These are phyloP conservation scores for Hypoxylon sp. DNA, from an alignment of 2,329 filamentous ascomycete species.

Conservation along the genomic window DNA sequence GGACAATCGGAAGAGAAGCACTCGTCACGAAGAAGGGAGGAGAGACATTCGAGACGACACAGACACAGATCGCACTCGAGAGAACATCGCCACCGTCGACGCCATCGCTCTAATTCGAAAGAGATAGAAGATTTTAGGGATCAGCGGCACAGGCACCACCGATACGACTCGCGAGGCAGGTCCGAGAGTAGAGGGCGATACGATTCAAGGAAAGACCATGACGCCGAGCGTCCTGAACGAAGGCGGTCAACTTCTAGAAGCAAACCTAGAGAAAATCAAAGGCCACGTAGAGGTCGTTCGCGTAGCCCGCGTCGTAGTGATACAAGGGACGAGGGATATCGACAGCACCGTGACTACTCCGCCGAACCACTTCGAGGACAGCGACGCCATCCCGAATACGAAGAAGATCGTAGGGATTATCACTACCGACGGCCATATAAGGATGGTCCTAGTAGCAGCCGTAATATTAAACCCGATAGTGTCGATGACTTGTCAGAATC, in stretches of 20 bases:
- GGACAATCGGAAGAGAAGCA: conserved; percentile 66
- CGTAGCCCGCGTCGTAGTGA: conserved; percentile 53
- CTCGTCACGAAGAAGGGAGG: conserved; percentile 59
- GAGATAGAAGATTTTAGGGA: conserved; percentile 60
- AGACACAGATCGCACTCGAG: conserved; percentile 55
- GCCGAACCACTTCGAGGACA: conserved; percentile 46
- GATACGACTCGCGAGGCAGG: conserved; percentile 62
- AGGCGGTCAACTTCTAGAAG: conserved; percentile 45
- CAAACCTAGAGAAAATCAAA: conserved; percentile 40
- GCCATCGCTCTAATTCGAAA: conserved; percentile 57
- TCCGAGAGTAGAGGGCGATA: conserved; percentile 59
- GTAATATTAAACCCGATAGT: conserved; percentile 40
- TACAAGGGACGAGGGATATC: conserved; percentile 53
- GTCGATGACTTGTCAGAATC: conserved; percentile 33
- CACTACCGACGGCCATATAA: conserved; percentile 45
- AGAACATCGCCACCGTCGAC: conserved; percentile 59
- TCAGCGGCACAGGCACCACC: conserved; percentile 60
- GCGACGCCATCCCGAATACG: conserved; percentile 45
- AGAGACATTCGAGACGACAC: conserved; percentile 61
- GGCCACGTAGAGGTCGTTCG: conserved; percentile 52
- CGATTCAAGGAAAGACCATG: conserved; percentile 50
- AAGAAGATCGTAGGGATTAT: conserved; percentile 49
- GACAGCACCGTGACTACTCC: conserved; percentile 53
- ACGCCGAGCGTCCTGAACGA: conserved; percentile 44
- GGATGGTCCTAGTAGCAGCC: conserved; percentile 45